Evolutionary conservation across 2,329 filamentous ascomycete species (phyloP), one percentile per base, ranked within the genome.

Genomic region (Ceratocystis variospora): DNA sequence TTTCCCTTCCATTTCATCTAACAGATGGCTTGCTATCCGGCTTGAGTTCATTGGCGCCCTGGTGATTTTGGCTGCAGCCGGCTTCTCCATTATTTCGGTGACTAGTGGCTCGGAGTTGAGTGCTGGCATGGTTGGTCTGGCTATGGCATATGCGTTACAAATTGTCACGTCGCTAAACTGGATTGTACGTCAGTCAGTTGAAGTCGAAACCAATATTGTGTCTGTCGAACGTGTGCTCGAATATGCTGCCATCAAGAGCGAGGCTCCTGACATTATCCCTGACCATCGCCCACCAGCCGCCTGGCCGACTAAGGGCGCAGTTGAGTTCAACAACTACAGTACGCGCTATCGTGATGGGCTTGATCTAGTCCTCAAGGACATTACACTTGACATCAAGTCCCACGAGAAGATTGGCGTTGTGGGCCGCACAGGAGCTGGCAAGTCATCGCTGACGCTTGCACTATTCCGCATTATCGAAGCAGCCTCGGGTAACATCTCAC

Each of bases 131-230:
- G 92, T 97, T 64, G 95, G 95, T 79, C 80, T 99, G 72, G 86
- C 89, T 70, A 96, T 99, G 91, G 96, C 93, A 61, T 96, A 97
- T 77, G 94, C 92, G 48, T 82, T 99, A 69, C 90, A 96, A 78
- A 97, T 99, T 73, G 99, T 94, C 1, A 89, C 93, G 71, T 96
- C 92, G 45, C 83, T 99, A 72, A 99, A 97, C 79, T 99, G 94
- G 94, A 96, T 99, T 73, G 94, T 99, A 63, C 86, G 95, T 68
- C 94, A 99, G 77, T 96, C 92, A 0, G 94, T 99, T 44, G 95
- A 99, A 76, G 94, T 99, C n/a, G 95, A 99, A 80, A 97, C 93
- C n/a, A 99, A 99, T 76, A 99, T 99, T 73, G 93, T 99, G 59
- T 96, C 93, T 8, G 94, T 99, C 46, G 94, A 99, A 81, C 88